Evolutionary conservation across 345 rosid genomes (phyloP), one percentile per base, ranked within the genome.

Genomic region (Dipteronia dyeriana): DNA sequence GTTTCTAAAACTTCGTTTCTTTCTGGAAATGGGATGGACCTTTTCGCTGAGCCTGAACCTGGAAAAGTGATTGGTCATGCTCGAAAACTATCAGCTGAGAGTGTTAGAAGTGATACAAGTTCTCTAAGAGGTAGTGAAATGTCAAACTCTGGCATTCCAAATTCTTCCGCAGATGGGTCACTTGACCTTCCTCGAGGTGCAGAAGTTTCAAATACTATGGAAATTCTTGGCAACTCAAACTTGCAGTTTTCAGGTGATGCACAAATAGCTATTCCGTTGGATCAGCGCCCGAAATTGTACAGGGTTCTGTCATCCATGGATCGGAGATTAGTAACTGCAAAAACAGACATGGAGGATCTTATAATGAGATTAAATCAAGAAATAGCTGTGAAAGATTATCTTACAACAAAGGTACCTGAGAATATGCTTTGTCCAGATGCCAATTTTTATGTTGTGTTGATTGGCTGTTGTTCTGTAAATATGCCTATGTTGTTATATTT

Each of bases 271-370:
- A 91, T 97, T 75, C 98, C 98, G 1, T 73, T 82, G 83, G 97
- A 97, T 84, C 96, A 91, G 79, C 97, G 86, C 29, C 89, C 87
- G 71, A 97, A 90, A 84, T 75, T 97, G 89, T 91, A 83, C 76
- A 92, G 97, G 83, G 86, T 88, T 85, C 89, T 97, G 66, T 76
- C 85, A 72, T 81, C 91, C 74, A 90, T 91, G 90, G 92, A 91
- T 78, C 90, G 85, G 79, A 88, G 97, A 79, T 84, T 97, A 82
- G 87, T 86, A 78, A 89, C 95, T 79, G 89, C 96, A 74, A 97
- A 90, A 86, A 91, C 97, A 51, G 98, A 97, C 80, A 90, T 97
- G 98, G 98, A 97, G 86, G 99, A 94, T 88, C 94, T 97, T 74
- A 86, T 94, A 70, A 87, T 90, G 53, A 90, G 99, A 85, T 83